phyloP scores from a whole-genome alignment of 1,284 basidiomycete genomes.

The Sporisorium exsertum region DNA sequence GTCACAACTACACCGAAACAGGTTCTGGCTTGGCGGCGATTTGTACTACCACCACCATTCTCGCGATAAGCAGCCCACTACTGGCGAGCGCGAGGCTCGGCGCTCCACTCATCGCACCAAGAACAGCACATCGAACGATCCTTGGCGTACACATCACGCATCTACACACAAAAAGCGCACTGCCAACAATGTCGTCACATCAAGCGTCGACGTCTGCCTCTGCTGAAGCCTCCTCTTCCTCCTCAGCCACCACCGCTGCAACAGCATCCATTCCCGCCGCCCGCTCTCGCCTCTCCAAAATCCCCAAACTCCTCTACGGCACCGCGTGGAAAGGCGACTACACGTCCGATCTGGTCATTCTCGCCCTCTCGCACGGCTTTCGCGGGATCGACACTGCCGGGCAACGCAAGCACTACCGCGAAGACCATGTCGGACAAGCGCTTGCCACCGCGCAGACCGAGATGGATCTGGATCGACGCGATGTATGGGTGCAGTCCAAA shows the following conservation, averaged over 20 bases:
- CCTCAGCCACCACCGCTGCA: not conserved
- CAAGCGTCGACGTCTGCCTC: conserved; percentile 21
- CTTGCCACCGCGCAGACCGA: conserved; percentile 42
- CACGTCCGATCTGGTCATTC: conserved; percentile 55
- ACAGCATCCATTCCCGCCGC: not conserved
- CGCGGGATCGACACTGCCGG: conserved; percentile 65
- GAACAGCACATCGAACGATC: not conserved
- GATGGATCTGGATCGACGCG: conserved; percentile 39
- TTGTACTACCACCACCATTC: not conserved
- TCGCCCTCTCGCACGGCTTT: conserved; percentile 62
- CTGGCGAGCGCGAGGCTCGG: not conserved
- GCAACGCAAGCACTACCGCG: conserved; percentile 66
- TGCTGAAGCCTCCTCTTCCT: conserved; percentile 4
- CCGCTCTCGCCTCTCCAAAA: conserved; percentile 24
- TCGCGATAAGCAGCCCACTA: not conserved
- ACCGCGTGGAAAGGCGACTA: conserved; percentile 65
- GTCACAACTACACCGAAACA: not conserved
- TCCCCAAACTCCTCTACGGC: conserved; percentile 64
- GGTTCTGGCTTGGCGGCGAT: not conserved
- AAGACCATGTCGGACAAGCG: conserved; percentile 63
- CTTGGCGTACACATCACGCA: too few species aligned
- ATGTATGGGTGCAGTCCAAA: conserved; percentile 66
- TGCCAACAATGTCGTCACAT: conserved; percentile 19
- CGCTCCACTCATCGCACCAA: not conserved
- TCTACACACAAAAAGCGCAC: too few species aligned